A percentile compares a stretch with the other conserved stretches of the same genome.
These are phyloP conservation scores for Fragaria vesca DNA, from an alignment of 306 rosid species.

Conservation along the genomic window DNA sequence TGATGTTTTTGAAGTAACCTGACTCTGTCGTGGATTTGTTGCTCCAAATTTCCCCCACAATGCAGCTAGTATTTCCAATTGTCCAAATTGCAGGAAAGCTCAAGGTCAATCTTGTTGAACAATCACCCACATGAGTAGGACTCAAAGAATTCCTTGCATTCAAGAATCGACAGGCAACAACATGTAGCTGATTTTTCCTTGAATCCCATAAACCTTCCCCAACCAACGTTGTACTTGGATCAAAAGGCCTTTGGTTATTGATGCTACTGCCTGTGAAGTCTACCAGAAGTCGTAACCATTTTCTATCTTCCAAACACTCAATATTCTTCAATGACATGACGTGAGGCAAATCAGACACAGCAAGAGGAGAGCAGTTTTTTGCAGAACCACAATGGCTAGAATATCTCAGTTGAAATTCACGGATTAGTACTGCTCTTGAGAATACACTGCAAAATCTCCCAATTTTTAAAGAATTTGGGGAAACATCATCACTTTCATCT, in stretches of 20 bases:
- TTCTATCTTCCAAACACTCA: conserved; percentile 17
- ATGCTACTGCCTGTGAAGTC: conserved; percentile 18
- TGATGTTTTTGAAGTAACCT: conserved; percentile 36
- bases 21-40: conserved; percentile 28
- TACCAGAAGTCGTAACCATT: conserved; percentile 28
- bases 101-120: conserved; percentile 41
- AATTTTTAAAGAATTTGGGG: background rate
- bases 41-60: conserved; percentile 55
- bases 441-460: conserved; percentile 23
- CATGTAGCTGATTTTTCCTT: conserved; percentile 22
- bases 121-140: conserved; percentile 39
- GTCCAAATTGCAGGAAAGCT: conserved; percentile 41
- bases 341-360: conserved; percentile 23
- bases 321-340: conserved; percentile 29
- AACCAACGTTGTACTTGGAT: conserved; percentile 29
- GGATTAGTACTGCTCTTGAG: background rate
- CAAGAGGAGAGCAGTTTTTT: conserved; percentile 45
- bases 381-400: conserved; percentile 37
- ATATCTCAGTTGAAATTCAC: conserved; percentile 38
- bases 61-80: conserved; percentile 26
- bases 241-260: conserved; percentile 5
- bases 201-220: conserved; percentile 65
- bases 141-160: conserved; percentile 15
- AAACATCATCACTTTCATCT: conserved; percentile 26
- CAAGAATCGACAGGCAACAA: conserved; percentile 39